A percentile compares a stretch with the other conserved stretches of the same genome.
phyloP scores from a whole-genome alignment of 306 rosid genomes.

The Prunus mongolica region DNA sequence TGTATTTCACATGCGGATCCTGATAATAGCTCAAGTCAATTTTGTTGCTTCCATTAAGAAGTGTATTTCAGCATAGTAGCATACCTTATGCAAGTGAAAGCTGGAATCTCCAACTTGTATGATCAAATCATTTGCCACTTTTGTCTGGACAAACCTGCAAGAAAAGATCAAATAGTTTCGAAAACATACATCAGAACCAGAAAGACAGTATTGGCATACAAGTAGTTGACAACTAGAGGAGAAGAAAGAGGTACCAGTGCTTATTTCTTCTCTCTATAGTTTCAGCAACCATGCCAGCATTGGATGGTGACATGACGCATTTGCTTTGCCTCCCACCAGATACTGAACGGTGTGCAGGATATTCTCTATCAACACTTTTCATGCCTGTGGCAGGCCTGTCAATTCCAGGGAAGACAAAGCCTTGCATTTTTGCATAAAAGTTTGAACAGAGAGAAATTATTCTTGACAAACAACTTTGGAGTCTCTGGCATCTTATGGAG shows the following conservation, averaged over 20 bases:
- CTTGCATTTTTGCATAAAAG: conserved; percentile 19
- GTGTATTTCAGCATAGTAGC: conserved; percentile 2
- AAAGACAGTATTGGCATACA: background rate
- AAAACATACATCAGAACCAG: background rate
- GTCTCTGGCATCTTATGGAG: background rate
- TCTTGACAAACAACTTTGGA: background rate
- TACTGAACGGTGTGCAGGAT: conserved; percentile 15
- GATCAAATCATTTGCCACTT: conserved; percentile 45
- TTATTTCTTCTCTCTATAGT: conserved; percentile 47
- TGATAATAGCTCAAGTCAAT: background rate
- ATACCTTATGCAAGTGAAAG: conserved; percentile 87
- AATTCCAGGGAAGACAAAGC: conserved; percentile 22
- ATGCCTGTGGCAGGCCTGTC: conserved; percentile 30
- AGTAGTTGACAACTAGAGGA: background rate
- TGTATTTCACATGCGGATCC: too few relatives aligned
- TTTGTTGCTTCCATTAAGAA: background rate
- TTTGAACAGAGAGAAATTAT: background rate
- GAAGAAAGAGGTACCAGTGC: conserved; percentile 43
- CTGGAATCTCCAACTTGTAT: conserved; percentile 60
- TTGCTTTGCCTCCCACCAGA: conserved; percentile 31
- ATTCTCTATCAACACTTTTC: conserved; percentile 27
- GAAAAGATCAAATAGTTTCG: background rate
- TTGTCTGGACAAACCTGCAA: conserved; percentile 58
- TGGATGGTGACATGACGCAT: conserved; percentile 41
- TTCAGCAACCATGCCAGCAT: conserved; percentile 46